phyloP scores from a whole-genome alignment of 306 rosid species.

The Gastrolobium villosum region DNA sequence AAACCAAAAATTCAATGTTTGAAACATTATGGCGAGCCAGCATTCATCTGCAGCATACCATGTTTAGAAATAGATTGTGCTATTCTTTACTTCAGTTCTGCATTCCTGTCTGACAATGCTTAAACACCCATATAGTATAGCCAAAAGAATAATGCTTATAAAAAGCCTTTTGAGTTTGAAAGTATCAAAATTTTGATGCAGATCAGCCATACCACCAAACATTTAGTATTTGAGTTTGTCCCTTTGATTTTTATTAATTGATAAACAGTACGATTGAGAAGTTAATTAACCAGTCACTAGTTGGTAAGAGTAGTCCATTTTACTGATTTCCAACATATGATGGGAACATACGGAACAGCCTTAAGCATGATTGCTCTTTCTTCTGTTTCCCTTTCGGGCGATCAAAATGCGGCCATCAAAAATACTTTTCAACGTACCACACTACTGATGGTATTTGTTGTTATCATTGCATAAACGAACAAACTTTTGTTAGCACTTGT shows the following conservation, averaged over 20 bases:
- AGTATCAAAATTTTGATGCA: slow-evolving; percentile 3
- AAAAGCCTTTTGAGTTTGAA: not conserved
- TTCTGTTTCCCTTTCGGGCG: not conserved
- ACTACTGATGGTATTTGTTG: not conserved
- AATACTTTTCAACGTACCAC: not conserved
- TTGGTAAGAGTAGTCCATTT: not conserved
- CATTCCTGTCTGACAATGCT: slow-evolving; percentile 1
- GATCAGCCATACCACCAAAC: not conserved
- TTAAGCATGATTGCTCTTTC: not conserved
- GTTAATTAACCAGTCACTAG: slow-evolving; percentile 20
- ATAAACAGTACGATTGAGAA: slow-evolving; percentile 20
- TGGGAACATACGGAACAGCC: slow-evolving; percentile 4
- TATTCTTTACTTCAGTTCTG: slow-evolving; percentile 21
- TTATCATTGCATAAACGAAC: not conserved
- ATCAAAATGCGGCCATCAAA: slow-evolving; percentile 25
- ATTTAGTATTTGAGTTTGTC: slow-evolving; percentile 33
- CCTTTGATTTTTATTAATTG: slow-evolving; percentile 35
- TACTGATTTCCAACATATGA: slow-evolving; percentile 28
- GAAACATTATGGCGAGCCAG: slow-evolving; percentile 23
- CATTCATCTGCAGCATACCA: slow-evolving; percentile 16
- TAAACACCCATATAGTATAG: slow-evolving; percentile 11
- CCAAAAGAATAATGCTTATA: not conserved
- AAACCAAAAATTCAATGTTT: not conserved
- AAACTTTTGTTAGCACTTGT: slow-evolving; percentile 6
- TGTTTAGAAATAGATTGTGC: slow-evolving; percentile 12